Evolutionary conservation across 2,329 filamentous ascomycete genomes (phyloP), one percentile per base, ranked within the genome.

Genomic region (Epichloe hybrida): DNA sequence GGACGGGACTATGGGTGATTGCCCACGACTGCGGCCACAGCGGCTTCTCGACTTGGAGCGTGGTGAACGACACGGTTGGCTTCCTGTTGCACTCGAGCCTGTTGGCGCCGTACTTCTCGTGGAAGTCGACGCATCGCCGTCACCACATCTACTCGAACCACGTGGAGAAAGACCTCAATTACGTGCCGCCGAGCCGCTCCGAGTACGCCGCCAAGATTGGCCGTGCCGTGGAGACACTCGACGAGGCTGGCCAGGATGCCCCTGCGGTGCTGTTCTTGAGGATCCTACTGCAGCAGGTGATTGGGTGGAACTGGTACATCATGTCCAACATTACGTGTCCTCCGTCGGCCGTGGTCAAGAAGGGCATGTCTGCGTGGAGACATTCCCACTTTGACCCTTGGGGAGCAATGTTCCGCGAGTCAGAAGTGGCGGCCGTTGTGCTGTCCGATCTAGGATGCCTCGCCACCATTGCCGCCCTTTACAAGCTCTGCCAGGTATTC

Each of bases 11-110:
- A 57, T 86, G 83, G 83, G 81, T 84, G 56, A 69, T 86, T 40
- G 82, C 78, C 15, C 83, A 87, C 62, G 83, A 87, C 64, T 83
- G 79, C 63, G 83, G 83, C 48, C 83, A 87, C 63, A 77, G 79
- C 17, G 80, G 81, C 46, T 83, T 86, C 63, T 83, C 79, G n/a
- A 64, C 68, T 21, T 71, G 76, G 63, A 68, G 68, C 46, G 62
- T 57, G 35, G 61, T 84, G 55, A 86, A 86, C 64, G 74, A 83
- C 59, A 62, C 73, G 15, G 69, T 81, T 51, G 83, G 83, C 53
- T 83, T 81, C 71, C 62, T 75, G 46, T 66, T 80, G n/a, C 83
- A 87, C 72, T 83, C 79, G 6, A 70, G 75, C 53, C 72, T 86
- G 39, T 64, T 83, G 54, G 81, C 84, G 2, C 84, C 84, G 3